Conservation (phyloP, 441 rosid species). For the Manihot esculenta region DNA sequence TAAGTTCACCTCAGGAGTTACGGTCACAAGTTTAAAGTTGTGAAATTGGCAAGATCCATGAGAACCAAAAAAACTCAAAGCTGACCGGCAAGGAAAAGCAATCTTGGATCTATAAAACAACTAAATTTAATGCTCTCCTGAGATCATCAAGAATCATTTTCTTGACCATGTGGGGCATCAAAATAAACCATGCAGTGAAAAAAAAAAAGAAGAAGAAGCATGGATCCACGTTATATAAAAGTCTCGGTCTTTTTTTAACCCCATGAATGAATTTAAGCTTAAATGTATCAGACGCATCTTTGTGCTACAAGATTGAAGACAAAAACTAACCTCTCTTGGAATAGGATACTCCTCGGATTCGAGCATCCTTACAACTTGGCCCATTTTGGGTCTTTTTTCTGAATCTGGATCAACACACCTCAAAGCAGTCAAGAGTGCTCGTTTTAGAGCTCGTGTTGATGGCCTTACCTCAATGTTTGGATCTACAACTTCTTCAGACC, state of each 20-base stretch:
- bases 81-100: too few relatives aligned
- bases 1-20: constrained; percentile 6
- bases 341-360: constrained; percentile 92
- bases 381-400: constrained; percentile 88
- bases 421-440: constrained; percentile 85
- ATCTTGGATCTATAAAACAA: neutral
- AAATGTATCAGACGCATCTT: neutral
- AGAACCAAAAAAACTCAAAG: neutral
- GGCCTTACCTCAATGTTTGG: constrained; percentile 75
- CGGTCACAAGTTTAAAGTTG: neutral
- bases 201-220: neutral
- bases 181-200: neutral
- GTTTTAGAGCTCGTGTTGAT: constrained; percentile 74
- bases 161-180: too few relatives aligned
- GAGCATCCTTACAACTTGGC: constrained; percentile 95
- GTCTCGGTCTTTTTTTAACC: neutral
- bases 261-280: neutral
- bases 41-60: neutral
- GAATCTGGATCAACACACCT: constrained; percentile 96
- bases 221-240: neutral
- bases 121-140: neutral
- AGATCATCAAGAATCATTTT: neutral
- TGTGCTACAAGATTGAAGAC: neutral
- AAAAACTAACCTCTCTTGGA: constrained; percentile 81
- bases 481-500: constrained; percentile 88